Evolutionary conservation across 1,139 yeast genomes (phyloP), one percentile per base, ranked within the genome.

Genomic region (Sugiyamaella xylanicola): DNA sequence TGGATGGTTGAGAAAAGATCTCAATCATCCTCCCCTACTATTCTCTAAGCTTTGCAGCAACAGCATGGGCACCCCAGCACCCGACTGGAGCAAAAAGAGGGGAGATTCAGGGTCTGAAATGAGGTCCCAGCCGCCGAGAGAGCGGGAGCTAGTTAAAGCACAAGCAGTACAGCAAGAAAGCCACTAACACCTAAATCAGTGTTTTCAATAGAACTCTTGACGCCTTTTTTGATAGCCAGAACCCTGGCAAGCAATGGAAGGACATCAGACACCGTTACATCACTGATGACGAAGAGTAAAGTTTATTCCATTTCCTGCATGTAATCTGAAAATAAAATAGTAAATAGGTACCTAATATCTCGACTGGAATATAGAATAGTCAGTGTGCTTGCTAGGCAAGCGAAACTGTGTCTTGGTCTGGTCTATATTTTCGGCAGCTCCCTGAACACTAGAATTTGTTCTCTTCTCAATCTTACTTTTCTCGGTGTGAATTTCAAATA

Each of bases 161-260:
- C n/a, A n/a, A n/a, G n/a, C n/a, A n/a, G n/a, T n/a, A n/a, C n/a
- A n/a, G n/a, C n/a, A n/a, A n/a, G n/a, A n/a, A n/a, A n/a, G 35
- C 49, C 20, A 45, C 29, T 39, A 16, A 17, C 8, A 32, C n/a
- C n/a, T n/a, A 22, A 25, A 53, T 13, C 53, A 72, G 75, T 61
- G 83, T 82, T 69, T 92, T 91, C 72, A 96, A 91, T 75, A 75
- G 77, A 62, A 86, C 84, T 62, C 81, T 92, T 63, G 92, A 91
- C 72, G 73, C 72, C 56, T 87, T 90, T 87, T 93, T 87, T 80
- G 96, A 89, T 73, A 77, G 77, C 74, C 89, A 87, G 79, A 93
- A 93, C 85, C 81, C 80, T 72, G 99, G 98, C 68, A 93, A 93
- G 80, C 90, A 91, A 79, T 93, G 99, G 99, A 85, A 87, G 73